Base-by-base conservation (phyloP, 139 green algal genomes). In the Chlamydomonas schloesseri region DNA sequence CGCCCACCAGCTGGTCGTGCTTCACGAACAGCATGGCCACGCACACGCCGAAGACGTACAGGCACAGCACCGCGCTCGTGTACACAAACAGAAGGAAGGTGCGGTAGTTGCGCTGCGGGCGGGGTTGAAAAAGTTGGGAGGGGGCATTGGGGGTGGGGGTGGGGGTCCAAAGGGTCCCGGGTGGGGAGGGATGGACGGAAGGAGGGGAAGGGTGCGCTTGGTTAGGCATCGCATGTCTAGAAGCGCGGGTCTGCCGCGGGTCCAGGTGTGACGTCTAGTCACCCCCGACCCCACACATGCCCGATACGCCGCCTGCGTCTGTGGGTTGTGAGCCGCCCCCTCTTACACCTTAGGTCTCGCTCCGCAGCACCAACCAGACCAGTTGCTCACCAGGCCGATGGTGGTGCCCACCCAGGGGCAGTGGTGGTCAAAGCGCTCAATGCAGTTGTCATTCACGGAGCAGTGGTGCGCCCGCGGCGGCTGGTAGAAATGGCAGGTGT, bases 381-480 rank as follows among this genome's bases (percentile, higher is more conserved):
- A n/a, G n/a, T n/a, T n/a, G n/a, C 78, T 65, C 85, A 96, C 94
- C 94, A 94, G 84, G 57, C 97, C 96, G 67, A 98, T 94, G 72
- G 95, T 98, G 34, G 93, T 97, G 77, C 98, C 98, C 24, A 99
- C 97, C 98, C 98, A 99, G 33, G 98, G 98, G 90, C 98, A 99
- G 88, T 99, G 97, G 91, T 99, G 98, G 93, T 99, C 98, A 87
- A 99, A 99, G 50, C 95, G 95, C 90, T 98, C 94, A 24, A 99
- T 97, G 91, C 98, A 99, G 93, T 99, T 99, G 93, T 99, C 97
- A 83, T 97, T 99, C 28, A 99, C 96, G 24, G 92, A 96, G 88
- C 98, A 99, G 93, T 99, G 98, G 83, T 95, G 96, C 69, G 94
- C 96, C 28, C 98, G 93, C 11, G 98, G 98, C 23, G 98, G 98